Percentiles rank a stretch among this genome's conserved stretches.
Evolutionary conservation across 441 rosid species (phyloP).

Genomic region (Dalechampia spathulata): DNA sequence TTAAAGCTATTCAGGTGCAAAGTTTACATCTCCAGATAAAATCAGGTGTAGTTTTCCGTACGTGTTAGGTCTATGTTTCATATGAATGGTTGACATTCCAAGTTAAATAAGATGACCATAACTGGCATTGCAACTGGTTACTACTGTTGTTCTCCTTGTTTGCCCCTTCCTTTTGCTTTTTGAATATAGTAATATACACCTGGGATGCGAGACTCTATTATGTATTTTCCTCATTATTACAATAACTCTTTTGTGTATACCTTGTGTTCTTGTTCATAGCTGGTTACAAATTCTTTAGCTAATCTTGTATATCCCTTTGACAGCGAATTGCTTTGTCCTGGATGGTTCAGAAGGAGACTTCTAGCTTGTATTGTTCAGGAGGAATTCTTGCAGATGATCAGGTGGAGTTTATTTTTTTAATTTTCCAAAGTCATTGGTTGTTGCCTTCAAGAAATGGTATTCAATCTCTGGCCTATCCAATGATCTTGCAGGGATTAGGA

Average conservation of each 20-base stretch:
- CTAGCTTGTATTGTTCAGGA: constrained; percentile 63
- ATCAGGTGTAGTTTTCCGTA: neutral
- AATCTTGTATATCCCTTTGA: constrained; percentile 17
- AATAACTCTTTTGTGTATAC: too few species aligned
- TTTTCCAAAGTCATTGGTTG: constrained; percentile 15
- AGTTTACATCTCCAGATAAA: neutral
- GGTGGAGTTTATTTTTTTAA: constrained; percentile 35
- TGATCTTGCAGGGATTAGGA: constrained; percentile 73
- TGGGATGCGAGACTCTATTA: neutral
- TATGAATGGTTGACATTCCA: too few species aligned
- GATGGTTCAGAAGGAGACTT: constrained; percentile 89
- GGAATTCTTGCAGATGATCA: constrained; percentile 99
- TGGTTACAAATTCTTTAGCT: too few species aligned
- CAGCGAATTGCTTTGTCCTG: constrained; percentile 97
- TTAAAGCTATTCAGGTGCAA: neutral
- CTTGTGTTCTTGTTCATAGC: too few species aligned
- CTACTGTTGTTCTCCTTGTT: neutral
- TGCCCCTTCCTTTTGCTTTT: neutral
- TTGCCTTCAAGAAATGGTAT: neutral
- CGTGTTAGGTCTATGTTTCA: too few species aligned
- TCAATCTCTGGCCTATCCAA: constrained; percentile 2
- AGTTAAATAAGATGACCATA: neutral
- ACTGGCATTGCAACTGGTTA: neutral
- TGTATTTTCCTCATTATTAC: neutral
- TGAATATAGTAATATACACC: neutral